These are phyloP conservation scores for Fomitopsis pulvina DNA, from an alignment of 768 basidiomycete species.

Conservation along the genomic window DNA sequence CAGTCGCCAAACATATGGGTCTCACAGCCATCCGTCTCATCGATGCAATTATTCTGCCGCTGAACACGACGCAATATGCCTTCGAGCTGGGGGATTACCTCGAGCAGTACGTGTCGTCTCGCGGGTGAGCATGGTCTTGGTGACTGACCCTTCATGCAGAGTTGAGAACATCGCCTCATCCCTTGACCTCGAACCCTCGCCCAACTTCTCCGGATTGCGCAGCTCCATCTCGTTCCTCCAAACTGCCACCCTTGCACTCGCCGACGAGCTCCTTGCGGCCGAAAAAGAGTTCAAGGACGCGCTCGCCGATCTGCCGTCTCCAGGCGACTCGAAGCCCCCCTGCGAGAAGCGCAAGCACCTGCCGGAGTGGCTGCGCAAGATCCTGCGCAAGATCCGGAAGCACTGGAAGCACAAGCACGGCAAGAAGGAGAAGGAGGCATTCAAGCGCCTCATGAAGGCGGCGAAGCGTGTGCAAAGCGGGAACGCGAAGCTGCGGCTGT, in stretches of 20 bases:
- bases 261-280: slow-evolving; percentile 20
- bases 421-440: not conserved
- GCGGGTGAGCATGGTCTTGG: not conserved
- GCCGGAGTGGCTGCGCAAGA: slow-evolving; percentile 12
- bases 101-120: slow-evolving; percentile 21
- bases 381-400: slow-evolving; percentile 9
- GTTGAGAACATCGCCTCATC: slow-evolving; percentile 16
- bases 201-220: slow-evolving; percentile 19
- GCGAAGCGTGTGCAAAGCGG: slow-evolving; percentile 49
- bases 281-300: slow-evolving; percentile 21
- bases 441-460: slow-evolving; percentile 45
- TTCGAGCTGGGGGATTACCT: slow-evolving; percentile 50
- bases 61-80: slow-evolving; percentile 67
- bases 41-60: slow-evolving; percentile 48
- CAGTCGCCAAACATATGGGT: slow-evolving; percentile 51
- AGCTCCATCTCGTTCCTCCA: slow-evolving; percentile 19
- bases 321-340: not conserved
- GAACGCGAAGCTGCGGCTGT: slow-evolving; percentile 61
- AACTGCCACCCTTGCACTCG: slow-evolving; percentile 16
- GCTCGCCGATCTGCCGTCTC: slow-evolving; percentile 13
- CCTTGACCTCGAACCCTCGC: slow-evolving; percentile 4
- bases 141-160: slow-evolving; percentile 8
- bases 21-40: slow-evolving; percentile 45
- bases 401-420: slow-evolving; percentile 1
- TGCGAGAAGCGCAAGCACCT: not conserved